Conservation (phyloP, 108 stramenopile species). For the Phaeodactylum tricornutum region DNA sequence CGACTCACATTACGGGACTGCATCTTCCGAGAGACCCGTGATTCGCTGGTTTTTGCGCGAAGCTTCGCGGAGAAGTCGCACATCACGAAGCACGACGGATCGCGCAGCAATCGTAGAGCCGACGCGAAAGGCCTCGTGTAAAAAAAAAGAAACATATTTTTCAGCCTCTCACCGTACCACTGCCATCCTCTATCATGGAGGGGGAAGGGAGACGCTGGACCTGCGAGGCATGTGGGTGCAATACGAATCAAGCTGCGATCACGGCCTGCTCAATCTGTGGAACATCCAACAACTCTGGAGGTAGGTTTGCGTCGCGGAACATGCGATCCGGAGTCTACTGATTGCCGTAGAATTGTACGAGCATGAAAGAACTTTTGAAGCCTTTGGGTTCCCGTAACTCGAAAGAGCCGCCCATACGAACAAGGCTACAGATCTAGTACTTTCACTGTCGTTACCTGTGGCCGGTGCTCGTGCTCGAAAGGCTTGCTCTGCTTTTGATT, state of each 20-base stretch:
- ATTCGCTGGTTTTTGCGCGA: not conserved
- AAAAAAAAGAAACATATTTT: not conserved
- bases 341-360: not conserved
- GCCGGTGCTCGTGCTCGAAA: no score
- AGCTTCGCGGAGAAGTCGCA: not conserved
- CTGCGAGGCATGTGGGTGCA: constrained; percentile 38
- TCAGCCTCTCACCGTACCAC: not conserved
- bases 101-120: not conserved
- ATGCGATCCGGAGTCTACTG: not conserved
- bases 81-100: not conserved
- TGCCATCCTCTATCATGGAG: not conserved
- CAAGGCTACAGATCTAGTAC: not conserved
- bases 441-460: not conserved
- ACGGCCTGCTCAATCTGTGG: constrained; percentile 22
- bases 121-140: not conserved
- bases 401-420: no score
- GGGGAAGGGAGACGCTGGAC: constrained; percentile 17
- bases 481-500: no score
- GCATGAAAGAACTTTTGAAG: not conserved
- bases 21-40: no score
- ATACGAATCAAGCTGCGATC: constrained; percentile 21
- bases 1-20: no score
- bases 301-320: constrained; percentile 7
- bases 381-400: not conserved
- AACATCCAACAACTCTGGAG: constrained; percentile 14